Percentiles rank a stretch among this genome's conserved stretches.
phyloP scores from a whole-genome alignment of 2,329 filamentous ascomycete species.

The Fusarium papillatum region DNA sequence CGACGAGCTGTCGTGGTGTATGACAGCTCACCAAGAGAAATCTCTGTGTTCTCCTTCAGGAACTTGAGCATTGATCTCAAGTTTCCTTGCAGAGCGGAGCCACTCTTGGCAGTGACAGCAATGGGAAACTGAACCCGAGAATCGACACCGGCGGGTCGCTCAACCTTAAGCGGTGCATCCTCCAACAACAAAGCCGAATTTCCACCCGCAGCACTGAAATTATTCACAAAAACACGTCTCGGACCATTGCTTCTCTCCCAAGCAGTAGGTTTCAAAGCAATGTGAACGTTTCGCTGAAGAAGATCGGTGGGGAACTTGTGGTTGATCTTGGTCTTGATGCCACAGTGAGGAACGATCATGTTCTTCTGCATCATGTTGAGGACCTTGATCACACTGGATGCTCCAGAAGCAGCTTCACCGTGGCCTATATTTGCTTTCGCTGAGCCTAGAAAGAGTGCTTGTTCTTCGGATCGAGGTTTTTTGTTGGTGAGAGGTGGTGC shows the following conservation, averaged over 20 bases:
- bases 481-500: conserved; percentile 47
- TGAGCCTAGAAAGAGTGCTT: conserved; percentile 68
- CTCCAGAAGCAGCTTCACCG: conserved; percentile 72
- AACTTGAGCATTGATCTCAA: conserved; percentile 21
- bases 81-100: conserved; percentile 24
- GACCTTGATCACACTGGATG: conserved; percentile 67
- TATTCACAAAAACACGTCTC: conserved; percentile 71
- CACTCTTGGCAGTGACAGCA: conserved; percentile 22
- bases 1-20: conserved; percentile 52
- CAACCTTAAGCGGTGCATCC: conserved; percentile 54
- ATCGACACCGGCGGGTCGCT: conserved; percentile 55
- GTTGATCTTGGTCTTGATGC: conserved; percentile 65
- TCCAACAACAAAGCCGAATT: conserved; percentile 78
- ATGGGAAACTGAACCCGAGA: conserved; percentile 20
- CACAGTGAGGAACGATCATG: conserved; percentile 64
- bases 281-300: conserved; percentile 58
- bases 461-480: conserved; percentile 9
- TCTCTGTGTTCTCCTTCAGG: conserved; percentile 40
- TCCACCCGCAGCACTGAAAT: conserved; percentile 79
- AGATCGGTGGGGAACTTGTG: conserved; percentile 58
- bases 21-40: conserved; percentile 63
- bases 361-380: conserved; percentile 63
- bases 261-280: conserved; percentile 65
- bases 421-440: conserved; percentile 78
- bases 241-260: conserved; percentile 60